Evolutionary conservation across 2,329 filamentous ascomycete genomes (phyloP), one percentile per base, ranked within the genome.

Genomic region (Hymenoscyphus fructigenus): DNA sequence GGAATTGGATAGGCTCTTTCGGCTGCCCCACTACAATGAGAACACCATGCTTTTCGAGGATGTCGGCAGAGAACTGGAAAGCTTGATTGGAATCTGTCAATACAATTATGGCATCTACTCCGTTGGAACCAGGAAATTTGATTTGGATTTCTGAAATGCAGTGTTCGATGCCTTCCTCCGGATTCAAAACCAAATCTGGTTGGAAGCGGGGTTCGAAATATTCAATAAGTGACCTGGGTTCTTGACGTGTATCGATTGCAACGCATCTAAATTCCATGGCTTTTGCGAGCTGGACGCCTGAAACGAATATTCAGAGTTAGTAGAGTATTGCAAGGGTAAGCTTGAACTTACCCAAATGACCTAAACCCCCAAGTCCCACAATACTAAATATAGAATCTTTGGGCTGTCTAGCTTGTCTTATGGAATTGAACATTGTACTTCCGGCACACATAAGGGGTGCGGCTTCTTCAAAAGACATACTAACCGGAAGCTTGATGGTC

Each of bases 331-430:
- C 3, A 36, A 36, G 41, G 7, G 41, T n/a, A 20, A 44, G 15
- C 15, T 3, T 20, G n/a, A n/a, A 44, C 41, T 44, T 20, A 44
- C 41, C 41, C 7, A 36, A 36, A 36, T 36, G 34, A 32, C 29
- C 29, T 32, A 32, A 32, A 32, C 29, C 29, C 14, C 34, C 34
- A 1, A 36, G 34, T 36, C 34, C 34, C 34, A 36, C 34, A 36
- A 36, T 36, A 36, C 41, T 90, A 0, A 93, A 88, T 17, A 36
- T 44, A 20, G 14, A 55, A 29, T 34, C 38, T 15, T 47, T 29
- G 6, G 59, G 20, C 17, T 34, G 36, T n/a, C 10, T n/a, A 15
- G 55, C 57, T 34, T 34, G 14, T 41, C n/a, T n/a, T 57, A 55
- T 34, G 29, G 47, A 34, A 62, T 38, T 41, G 50, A 34, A 38